phyloP scores from a whole-genome alignment of 352 stramenopile genomes.

The Pythium scleroteichum region DNA sequence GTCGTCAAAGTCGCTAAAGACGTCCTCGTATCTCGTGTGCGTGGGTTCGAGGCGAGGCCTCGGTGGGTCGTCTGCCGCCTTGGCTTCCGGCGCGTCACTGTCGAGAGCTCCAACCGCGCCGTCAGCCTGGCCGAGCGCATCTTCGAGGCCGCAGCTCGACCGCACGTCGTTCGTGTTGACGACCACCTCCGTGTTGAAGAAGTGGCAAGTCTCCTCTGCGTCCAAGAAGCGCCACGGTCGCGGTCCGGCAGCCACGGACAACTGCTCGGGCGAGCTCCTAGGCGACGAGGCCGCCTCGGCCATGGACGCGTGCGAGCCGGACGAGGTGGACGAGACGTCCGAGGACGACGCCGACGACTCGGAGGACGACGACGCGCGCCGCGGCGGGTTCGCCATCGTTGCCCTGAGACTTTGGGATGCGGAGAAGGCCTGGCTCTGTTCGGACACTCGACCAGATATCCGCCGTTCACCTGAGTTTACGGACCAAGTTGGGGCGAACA shows the following conservation, averaged over 20 bases:
- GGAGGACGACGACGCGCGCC: slow-evolving; percentile 10
- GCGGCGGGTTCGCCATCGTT: slow-evolving; percentile 21
- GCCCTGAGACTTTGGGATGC: not conserved
- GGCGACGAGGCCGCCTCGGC: not conserved
- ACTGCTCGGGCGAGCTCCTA: not conserved
- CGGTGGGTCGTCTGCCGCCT: no score
- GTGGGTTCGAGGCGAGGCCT: not conserved
- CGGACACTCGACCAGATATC: slow-evolving; percentile 1
- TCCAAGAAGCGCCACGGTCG: slow-evolving; percentile 39
- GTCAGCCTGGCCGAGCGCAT: no score
- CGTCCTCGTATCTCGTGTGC: slow-evolving; percentile 43
- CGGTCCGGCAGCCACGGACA: not conserved
- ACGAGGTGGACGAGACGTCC: slow-evolving; percentile 9
- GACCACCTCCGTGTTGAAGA: slow-evolving; percentile 66
- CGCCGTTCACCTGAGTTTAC: slow-evolving; percentile 2
- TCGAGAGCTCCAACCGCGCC: no score
- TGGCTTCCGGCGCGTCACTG: no score
- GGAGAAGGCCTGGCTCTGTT: not conserved
- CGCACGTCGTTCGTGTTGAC: slow-evolving; percentile 63
- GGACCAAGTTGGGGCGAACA: not conserved
- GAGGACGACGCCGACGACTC: slow-evolving; percentile 18
- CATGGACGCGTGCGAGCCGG: slow-evolving; percentile 6
- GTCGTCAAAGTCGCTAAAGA: slow-evolving; percentile 60
- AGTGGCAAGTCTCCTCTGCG: slow-evolving; percentile 64
- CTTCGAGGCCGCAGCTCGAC: no score